Evolutionary conservation across 257 asterid species (phyloP).

Genomic region (Solanum medicagineum): DNA sequence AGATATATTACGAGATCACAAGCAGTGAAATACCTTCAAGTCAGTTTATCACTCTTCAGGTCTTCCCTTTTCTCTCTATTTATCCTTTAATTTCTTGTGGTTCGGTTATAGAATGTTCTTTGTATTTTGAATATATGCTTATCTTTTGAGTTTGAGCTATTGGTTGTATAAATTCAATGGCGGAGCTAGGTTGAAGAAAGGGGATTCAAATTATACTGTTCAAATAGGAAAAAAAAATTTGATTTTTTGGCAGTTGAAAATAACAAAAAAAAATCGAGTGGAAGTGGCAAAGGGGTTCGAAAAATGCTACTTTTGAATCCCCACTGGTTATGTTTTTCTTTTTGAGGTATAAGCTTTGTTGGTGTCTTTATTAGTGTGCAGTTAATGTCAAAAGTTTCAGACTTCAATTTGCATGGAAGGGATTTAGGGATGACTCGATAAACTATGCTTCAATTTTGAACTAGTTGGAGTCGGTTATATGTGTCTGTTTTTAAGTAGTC

Average conservation of each 20-base stretch:
- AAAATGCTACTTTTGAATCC: neutral
- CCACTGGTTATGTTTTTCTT: neutral
- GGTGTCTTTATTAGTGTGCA: neutral
- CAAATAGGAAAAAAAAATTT: neutral
- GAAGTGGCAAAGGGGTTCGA: neutral
- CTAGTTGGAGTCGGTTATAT: neutral
- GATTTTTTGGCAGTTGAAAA: neutral
- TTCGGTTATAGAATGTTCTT: neutral
- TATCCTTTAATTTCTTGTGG: neutral
- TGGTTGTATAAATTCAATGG: neutral
- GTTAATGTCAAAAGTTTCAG: neutral
- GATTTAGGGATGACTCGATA: neutral
- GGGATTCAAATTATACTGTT: neutral
- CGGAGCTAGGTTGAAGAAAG: neutral
- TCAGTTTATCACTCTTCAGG: slow-evolving; percentile 88
- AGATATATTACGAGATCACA: slow-evolving; percentile 80
- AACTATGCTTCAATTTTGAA: neutral
- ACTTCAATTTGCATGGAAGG: neutral
- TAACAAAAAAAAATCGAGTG: neutral
- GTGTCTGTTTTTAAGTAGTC: neutral
- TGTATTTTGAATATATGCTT: neutral
- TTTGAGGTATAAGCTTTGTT: neutral
- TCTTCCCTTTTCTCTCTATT: neutral
- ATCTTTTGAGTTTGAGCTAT: neutral
- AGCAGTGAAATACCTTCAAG: slow-evolving; percentile 77